phyloP scores from a whole-genome alignment of 75 land plant genomes.

The Azolla pinnata region DNA sequence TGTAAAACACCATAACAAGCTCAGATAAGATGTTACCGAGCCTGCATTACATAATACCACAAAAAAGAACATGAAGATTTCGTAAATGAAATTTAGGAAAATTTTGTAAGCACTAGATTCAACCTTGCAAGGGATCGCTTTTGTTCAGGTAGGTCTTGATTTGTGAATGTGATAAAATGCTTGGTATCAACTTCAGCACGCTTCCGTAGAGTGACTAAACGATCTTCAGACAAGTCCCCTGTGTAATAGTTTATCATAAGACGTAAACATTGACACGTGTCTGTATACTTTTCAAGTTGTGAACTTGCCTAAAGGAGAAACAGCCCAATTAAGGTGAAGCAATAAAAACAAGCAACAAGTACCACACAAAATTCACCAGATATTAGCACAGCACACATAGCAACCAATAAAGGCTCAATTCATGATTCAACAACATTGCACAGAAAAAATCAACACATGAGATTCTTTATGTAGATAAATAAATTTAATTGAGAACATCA shows the following conservation, averaged over 20 bases:
- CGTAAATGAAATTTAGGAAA: too few relatives aligned
- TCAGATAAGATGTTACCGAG: conserved; percentile 60
- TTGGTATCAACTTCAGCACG: conserved; percentile 91
- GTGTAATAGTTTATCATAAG: too few relatives aligned
- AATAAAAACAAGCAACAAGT: too few relatives aligned
- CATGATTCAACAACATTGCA: too few relatives aligned
- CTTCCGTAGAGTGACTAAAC: conserved; percentile 64
- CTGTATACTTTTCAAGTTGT: not conserved
- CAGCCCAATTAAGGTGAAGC: too few relatives aligned
- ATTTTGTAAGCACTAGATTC: not conserved
- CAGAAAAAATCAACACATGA: too few relatives aligned
- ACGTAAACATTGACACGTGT: not conserved
- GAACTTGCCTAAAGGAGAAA: too few relatives aligned
- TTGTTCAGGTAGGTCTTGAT: conserved; percentile 43
- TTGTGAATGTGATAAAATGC: conserved; percentile 37
- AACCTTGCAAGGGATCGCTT: conserved; percentile 75
- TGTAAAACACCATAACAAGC: conserved; percentile 52
- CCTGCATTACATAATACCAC: conserved; percentile 30
- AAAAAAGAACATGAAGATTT: not conserved
- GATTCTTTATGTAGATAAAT: too few relatives aligned
- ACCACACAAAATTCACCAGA: too few relatives aligned
- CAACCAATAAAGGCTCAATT: too few relatives aligned
- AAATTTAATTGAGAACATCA: too few relatives aligned
- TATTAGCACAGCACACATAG: too few relatives aligned
- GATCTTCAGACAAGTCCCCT: conserved; percentile 90